Conservation (phyloP, 805 yeast genomes). For the Saccharomycopsis schoenii region DNA sequence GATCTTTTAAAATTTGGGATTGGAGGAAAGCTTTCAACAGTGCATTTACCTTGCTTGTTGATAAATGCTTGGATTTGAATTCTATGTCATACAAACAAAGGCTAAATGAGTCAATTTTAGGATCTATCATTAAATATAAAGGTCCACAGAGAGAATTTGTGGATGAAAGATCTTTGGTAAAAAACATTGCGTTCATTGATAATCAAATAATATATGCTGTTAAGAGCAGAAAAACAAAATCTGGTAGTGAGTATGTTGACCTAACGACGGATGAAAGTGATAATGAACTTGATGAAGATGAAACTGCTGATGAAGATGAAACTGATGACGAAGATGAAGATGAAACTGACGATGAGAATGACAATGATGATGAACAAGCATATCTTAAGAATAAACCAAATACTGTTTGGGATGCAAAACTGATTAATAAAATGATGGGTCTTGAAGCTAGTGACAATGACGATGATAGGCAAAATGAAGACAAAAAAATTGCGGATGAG, state of each 20-base stretch:
- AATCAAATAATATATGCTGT: constrained; percentile 23
- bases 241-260: constrained; percentile 1
- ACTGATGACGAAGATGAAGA: constrained; percentile 5
- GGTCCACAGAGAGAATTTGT: constrained; percentile 71
- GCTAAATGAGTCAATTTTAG: constrained; percentile 63
- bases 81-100: constrained; percentile 55
- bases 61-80: constrained; percentile 66
- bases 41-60: constrained; percentile 68
- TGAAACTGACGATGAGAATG: constrained; percentile 22
- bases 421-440: background rate
- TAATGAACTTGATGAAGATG: background rate
- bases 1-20: constrained; percentile 71
- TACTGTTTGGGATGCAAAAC: background rate
- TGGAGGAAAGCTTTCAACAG: constrained; percentile 82
- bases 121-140: constrained; percentile 64
- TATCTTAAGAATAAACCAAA: background rate
- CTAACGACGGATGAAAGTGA: background rate
- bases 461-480: background rate
- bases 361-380: constrained; percentile 19
- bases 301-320: background rate
- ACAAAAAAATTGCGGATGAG: background rate
- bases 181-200: constrained; percentile 44
- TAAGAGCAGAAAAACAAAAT: background rate
- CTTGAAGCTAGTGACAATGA: background rate
- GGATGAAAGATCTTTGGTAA: constrained; percentile 58